Base-by-base conservation (phyloP, 1,139 yeast species). In the Saccharomycopsis hybrid region DNA sequence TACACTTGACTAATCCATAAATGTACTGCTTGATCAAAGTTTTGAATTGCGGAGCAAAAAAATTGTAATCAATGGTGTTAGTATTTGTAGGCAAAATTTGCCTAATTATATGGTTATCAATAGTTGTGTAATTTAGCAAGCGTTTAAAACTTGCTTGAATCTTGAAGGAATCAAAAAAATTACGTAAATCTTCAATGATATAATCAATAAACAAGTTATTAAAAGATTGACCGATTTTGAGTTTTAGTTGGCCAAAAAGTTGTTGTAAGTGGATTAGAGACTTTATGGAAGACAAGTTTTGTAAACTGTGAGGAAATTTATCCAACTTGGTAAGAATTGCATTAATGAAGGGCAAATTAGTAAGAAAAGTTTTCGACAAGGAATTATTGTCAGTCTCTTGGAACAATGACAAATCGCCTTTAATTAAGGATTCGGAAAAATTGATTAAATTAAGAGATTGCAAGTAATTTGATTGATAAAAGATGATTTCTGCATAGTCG, bases 151-250 rank as follows among this genome's bases (percentile, higher is more conserved):
- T 76, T 24, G 75, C 80, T n/a, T 62, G 60, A 1, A 60, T 59
- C 1, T 80, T 68, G 0, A 80, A 74, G 4, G 70, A 66, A 41
- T 73, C 72, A 59, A 78, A 77, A 60, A 84, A 86, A 1, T 58
- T 50, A 49, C 81, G 72, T 49, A 89, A 65, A 63, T 89, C 96
- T 1, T 70, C 69, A 13, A 85, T 57, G 45, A 89, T 67, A 29
- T 74, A 59, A 27, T 76, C 74, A 9, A 76, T 70, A 58, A 89
- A 80, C 45, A 75, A 69, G 35, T 74, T 69, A 3, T 82, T 77
- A 57, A 80, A 85, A 5, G 82, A 78, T 47, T 75, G 77, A n/a
- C 94, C 89, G 46, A 89, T 83, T 44, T 73, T 75, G 4, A 68
- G 72, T 60, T 71, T 69, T 59, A 87, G 67, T 28, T 68, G 70